phyloP scores from a whole-genome alignment of 345 rosid genomes.

The Ailanthus altissimus region DNA sequence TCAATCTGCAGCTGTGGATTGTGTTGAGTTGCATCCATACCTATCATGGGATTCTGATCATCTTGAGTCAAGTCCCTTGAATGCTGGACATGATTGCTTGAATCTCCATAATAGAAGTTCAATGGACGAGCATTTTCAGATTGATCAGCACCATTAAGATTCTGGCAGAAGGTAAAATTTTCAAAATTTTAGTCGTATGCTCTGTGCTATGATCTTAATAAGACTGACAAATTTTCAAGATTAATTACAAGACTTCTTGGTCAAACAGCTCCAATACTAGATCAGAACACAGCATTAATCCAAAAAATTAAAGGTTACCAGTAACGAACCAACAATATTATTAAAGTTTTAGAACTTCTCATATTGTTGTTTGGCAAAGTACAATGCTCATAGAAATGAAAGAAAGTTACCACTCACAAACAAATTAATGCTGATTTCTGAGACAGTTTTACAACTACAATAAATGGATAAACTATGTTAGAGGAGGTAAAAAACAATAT shows the following conservation, averaged over 20 bases:
- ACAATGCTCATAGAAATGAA: not conserved
- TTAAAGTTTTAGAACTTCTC: not conserved
- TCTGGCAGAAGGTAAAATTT: conserved; percentile 36
- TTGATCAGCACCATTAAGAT: conserved; percentile 31
- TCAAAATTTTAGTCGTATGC: not conserved
- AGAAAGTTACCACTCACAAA: not conserved
- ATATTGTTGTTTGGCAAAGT: not conserved
- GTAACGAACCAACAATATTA: not conserved
- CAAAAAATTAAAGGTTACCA: not conserved
- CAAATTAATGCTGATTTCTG: not conserved
- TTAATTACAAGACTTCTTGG: not conserved
- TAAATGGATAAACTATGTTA: not conserved
- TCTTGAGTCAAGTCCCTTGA: conserved; percentile 42
- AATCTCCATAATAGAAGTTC: conserved; percentile 55
- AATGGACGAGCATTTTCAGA: conserved; percentile 46
- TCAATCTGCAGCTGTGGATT: conserved; percentile 34
- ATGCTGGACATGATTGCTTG: conserved; percentile 48
- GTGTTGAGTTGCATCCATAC: conserved; percentile 30
- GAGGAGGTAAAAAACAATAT: not conserved
- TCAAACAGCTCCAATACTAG: not conserved
- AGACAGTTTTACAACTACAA: not conserved
- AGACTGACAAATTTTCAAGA: not conserved
- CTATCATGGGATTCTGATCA: conserved; percentile 47
- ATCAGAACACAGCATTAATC: not conserved
- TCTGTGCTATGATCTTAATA: not conserved